These are phyloP conservation scores for Penicillium subrubescens DNA, from an alignment of 495 filamentous ascomycete genomes.

Conservation along the genomic window DNA sequence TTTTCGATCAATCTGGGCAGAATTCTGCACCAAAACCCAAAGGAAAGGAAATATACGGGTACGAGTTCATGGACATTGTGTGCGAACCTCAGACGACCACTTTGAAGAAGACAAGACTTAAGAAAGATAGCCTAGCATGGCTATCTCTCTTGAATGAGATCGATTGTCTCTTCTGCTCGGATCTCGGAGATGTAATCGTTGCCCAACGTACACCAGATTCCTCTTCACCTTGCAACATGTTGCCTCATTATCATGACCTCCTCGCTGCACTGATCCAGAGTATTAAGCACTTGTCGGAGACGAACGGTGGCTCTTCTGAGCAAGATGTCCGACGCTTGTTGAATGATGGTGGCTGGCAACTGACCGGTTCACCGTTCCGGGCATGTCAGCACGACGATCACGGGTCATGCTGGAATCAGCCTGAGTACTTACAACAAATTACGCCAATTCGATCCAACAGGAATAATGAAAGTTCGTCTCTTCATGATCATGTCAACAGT, in stretches of 20 bases:
- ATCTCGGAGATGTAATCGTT: constrained; percentile 1
- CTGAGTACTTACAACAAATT: constrained; percentile 2
- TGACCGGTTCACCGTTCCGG: not conserved
- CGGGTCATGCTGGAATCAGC: constrained; percentile 8
- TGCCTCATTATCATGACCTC: constrained; percentile 6
- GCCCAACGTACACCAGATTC: not conserved
- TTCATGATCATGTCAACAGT: not conserved
- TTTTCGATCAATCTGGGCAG: constrained; percentile 10
- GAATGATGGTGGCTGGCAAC: not conserved
- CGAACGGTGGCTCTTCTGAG: not conserved
- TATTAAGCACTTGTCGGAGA: not conserved
- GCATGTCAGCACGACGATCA: constrained; percentile 1
- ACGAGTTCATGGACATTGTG: constrained; percentile 20
- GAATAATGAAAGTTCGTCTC: not conserved
- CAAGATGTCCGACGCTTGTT: not conserved
- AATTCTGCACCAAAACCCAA: not conserved
- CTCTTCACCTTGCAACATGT: constrained; percentile 8
- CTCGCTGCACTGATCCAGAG: constrained; percentile 11
- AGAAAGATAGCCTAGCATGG: constrained; percentile 10
- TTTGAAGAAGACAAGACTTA: constrained; percentile 2
- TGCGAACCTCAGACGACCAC: constrained; percentile 4
- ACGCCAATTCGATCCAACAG: not conserved
- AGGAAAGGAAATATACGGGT: constrained; percentile 10
- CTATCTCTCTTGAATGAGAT: not conserved
- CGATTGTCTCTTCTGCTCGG: constrained; percentile 7